Base-by-base conservation (phyloP, 1,139 yeast species). In the Geotrichum phurueaensis region DNA sequence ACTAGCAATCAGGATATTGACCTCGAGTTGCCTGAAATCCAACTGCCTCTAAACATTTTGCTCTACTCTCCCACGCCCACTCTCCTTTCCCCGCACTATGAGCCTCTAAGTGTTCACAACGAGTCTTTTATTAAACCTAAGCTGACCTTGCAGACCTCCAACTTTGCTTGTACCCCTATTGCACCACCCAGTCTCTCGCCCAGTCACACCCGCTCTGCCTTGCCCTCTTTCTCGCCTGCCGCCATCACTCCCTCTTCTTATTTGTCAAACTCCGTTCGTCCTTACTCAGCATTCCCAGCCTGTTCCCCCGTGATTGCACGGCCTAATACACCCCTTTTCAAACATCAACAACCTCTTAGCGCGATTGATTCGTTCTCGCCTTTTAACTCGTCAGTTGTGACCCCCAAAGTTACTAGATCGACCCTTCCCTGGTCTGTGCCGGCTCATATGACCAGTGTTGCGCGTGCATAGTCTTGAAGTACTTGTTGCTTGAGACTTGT, bases 351-450 rank as follows among this genome's bases (percentile, higher is more conserved):
- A 39, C 45, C 45, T 39, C 18, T 39, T 39, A 39, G 45, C 15
- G 45, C 45, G 45, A 39, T 39, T 39, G 45, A 39, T 39, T 39
- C n/a, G 20, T 39, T 39, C 45, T 39, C 45, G 45, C 45, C 45
- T 18, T 39, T 39, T 39, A 39, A 15, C n/a, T 39, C 45, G 15
- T 18, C 45, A 5, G 45, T 39, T 39, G 45, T 39, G 45, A n/a
- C 45, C n/a, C 45, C 12, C 45, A 39, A 39, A 39, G n/a, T 39
- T 15, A 39, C 45, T n/a, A 39, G 15, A 39, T 39, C 45, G 45
- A 39, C 54, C 2, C 45, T 51, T n/a, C 12, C 54, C 43, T 51
- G 54, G 54, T 31, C 54, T n/a, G 43, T 51, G 47, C 54, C 54
- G 33, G 54, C 54, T 27, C 54, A 51, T 31, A 31, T 36, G 54